Evolutionary conservation across 352 stramenopile genomes (phyloP).

Genomic region (Hyaloperonospora brassicae): DNA sequence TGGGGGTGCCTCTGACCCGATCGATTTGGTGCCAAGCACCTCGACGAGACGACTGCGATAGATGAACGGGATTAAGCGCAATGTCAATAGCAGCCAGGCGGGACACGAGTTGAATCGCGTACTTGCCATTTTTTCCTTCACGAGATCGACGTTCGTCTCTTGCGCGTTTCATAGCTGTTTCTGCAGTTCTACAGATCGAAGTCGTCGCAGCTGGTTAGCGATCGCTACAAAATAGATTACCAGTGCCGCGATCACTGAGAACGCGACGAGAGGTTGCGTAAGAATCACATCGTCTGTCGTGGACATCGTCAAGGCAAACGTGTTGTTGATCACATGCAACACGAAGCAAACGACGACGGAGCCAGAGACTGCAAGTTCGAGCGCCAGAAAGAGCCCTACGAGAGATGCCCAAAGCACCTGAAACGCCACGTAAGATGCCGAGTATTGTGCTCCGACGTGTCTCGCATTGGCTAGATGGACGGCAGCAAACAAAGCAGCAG

Average conservation of each 20-base stretch:
- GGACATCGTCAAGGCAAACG: slow-evolving; percentile 26
- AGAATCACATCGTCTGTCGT: slow-evolving; percentile 10
- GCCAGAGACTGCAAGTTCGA: slow-evolving; percentile 26
- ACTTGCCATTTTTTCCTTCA: too few relatives aligned
- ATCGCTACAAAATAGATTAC: slow-evolving; percentile 17
- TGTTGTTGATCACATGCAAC: slow-evolving; percentile 56
- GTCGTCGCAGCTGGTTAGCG: slow-evolving; percentile 15
- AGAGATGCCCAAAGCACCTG: slow-evolving; percentile 37
- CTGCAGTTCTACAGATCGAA: slow-evolving; percentile 3
- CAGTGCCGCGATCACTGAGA: slow-evolving; percentile 7
- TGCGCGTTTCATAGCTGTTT: slow-evolving; percentile 8
- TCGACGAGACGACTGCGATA: too few relatives aligned
- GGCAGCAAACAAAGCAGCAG: too few relatives aligned
- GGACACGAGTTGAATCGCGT: too few relatives aligned
- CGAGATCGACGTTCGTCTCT: too few relatives aligned
- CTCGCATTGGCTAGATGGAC: too few relatives aligned
- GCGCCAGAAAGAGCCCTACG: slow-evolving; percentile 39
- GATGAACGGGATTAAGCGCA: too few relatives aligned
- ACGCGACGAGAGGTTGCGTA: slow-evolving; percentile 3
- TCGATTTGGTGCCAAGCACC: too few relatives aligned
- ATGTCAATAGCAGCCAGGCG: too few relatives aligned
- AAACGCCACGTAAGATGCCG: slow-evolving; percentile 14
- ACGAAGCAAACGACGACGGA: slow-evolving; percentile 49
- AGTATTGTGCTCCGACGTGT: too few relatives aligned
- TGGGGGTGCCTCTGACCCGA: too few relatives aligned